These are phyloP conservation scores for Cercospora canescens DNA, from an alignment of 2,329 filamentous ascomycete genomes.

Conservation along the genomic window DNA sequence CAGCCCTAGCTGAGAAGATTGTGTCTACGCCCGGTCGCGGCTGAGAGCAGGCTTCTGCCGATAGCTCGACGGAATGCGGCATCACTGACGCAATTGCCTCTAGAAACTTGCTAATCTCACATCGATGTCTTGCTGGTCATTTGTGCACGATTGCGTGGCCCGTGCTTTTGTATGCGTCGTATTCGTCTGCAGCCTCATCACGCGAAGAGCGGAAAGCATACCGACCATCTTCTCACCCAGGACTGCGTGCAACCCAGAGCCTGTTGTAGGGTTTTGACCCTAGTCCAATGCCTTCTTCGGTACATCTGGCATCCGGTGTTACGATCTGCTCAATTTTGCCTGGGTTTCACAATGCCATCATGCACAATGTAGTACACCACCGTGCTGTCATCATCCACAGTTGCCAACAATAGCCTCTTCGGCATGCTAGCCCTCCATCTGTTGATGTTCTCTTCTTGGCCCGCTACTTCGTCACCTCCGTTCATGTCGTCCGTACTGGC, in stretches of 20 bases:
- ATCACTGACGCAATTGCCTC: not conserved
- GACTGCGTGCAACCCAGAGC: no score
- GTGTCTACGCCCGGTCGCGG: not conserved
- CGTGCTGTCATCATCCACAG: constrained; percentile 76
- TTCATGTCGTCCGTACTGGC: constrained; percentile 12
- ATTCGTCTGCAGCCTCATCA: not conserved
- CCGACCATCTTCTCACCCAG: no score
- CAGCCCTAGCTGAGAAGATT: not conserved
- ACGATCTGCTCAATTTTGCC: constrained; percentile 65
- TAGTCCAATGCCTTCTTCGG: not conserved
- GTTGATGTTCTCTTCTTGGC: constrained; percentile 28
- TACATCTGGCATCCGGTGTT: not conserved
- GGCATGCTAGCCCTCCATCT: constrained; percentile 43
- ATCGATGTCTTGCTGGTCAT: not conserved
- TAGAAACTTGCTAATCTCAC: not conserved
- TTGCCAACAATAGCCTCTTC: constrained; percentile 74
- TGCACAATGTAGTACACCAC: constrained; percentile 83
- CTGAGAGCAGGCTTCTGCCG: not conserved
- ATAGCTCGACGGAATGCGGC: not conserved
- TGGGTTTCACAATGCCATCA: constrained; percentile 82
- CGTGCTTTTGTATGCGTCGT: not conserved
- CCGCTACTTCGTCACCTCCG: constrained; percentile 24
- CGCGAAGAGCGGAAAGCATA: not conserved
- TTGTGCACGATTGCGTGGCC: not conserved
- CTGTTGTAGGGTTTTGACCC: not conserved